These are phyloP conservation scores for Aspergillus baeticus DNA, from an alignment of 495 filamentous ascomycete genomes.

Conservation along the genomic window DNA sequence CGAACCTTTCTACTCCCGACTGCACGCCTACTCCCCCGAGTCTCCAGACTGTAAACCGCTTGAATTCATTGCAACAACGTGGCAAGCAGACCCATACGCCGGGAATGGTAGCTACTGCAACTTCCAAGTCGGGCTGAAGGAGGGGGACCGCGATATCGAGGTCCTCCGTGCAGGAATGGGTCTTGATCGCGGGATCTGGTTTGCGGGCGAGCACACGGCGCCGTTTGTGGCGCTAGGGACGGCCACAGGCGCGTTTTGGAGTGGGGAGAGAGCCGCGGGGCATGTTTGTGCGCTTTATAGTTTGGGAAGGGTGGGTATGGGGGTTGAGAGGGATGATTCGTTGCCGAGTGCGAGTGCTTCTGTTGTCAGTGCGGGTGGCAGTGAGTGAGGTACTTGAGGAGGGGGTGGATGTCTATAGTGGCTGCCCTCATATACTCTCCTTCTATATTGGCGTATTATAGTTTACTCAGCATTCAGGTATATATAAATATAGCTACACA, in stretches of 20 bases:
- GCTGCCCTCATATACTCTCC: no score
- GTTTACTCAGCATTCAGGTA: neutral
- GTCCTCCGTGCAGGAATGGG: constrained; percentile 65
- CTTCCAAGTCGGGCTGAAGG: constrained; percentile 74
- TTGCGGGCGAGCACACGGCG: constrained; percentile 92
- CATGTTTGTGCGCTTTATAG: constrained; percentile 52
- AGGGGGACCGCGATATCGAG: constrained; percentile 70
- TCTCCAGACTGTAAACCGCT: constrained; percentile 60
- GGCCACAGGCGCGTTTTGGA: constrained; percentile 62
- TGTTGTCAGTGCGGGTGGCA: neutral
- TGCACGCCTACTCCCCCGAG: constrained; percentile 60
- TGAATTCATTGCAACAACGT: constrained; percentile 68
- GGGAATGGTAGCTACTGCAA: constrained; percentile 91
- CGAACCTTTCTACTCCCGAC: constrained; percentile 66
- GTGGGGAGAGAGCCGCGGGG: constrained; percentile 74
- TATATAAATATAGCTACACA: neutral
- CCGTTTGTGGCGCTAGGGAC: constrained; percentile 58
- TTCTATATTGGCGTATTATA: no score
- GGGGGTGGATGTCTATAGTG: neutral
- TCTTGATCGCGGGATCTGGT: constrained; percentile 72
- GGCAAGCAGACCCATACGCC: constrained; percentile 78
- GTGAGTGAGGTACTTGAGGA: neutral
- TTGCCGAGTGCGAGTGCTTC: constrained; percentile 21
- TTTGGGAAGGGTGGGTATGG: constrained; percentile 27
- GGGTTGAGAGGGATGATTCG: constrained; percentile 33